Conservation (phyloP, 352 stramenopile species). For the Pythium monospermum region DNA sequence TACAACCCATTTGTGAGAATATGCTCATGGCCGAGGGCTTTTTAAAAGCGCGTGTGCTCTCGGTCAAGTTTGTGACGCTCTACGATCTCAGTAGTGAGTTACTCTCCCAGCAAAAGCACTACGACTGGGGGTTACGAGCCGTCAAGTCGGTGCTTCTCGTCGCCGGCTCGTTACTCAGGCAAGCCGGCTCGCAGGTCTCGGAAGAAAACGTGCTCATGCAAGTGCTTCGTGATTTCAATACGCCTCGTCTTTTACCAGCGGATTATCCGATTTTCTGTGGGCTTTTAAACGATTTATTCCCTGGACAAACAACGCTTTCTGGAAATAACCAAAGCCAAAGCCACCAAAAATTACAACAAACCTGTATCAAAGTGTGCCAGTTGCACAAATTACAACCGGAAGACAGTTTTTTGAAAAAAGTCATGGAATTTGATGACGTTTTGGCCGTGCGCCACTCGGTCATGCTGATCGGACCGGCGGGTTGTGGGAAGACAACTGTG, state of each 20-base stretch:
- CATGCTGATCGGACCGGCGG: constrained; percentile 94
- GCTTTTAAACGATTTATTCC: constrained; percentile 93
- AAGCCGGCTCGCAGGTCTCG: constrained; percentile 34
- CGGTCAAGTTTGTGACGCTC: constrained; percentile 89
- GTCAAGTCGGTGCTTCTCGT: constrained; percentile 96
- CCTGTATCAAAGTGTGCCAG: constrained; percentile 44
- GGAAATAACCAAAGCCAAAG: too few relatives aligned
- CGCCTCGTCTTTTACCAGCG: constrained; percentile 88
- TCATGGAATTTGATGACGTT: constrained; percentile 93
- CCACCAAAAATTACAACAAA: constrained; percentile 37
- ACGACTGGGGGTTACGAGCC: constrained; percentile 94
- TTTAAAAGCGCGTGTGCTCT: constrained; percentile 70
- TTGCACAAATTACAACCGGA: constrained; percentile 88
- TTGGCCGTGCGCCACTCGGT: constrained; percentile 94
- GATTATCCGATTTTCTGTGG: constrained; percentile 94
- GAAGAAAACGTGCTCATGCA: constrained; percentile 94
- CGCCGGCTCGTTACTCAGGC: constrained; percentile 91
- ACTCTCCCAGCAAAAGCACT: constrained; percentile 86
- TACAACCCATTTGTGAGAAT: constrained; percentile 92
- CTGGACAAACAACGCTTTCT: constrained; percentile 40
- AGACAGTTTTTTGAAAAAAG: constrained; percentile 95
- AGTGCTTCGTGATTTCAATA: constrained; percentile 96
- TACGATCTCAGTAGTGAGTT: constrained; percentile 86
- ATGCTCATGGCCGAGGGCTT: constrained; percentile 95
- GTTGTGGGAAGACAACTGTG: constrained; percentile 94